Evolutionary conservation across 352 stramenopile genomes (phyloP).

Genomic region (Globisporangium takayamanum): DNA sequence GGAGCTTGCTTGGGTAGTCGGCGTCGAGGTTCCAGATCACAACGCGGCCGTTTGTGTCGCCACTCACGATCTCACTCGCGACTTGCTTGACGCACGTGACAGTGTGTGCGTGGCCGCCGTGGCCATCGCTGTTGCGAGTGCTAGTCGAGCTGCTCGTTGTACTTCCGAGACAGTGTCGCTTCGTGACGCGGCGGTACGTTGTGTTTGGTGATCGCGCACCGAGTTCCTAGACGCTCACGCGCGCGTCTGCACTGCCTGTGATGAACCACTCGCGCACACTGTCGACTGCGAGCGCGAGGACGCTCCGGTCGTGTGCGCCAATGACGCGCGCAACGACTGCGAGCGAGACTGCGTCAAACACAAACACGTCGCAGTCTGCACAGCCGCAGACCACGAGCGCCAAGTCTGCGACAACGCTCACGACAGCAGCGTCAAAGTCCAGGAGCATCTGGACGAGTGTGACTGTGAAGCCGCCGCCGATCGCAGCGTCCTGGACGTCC

Average conservation of each 20-base stretch:
- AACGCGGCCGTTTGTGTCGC: conserved; percentile 47
- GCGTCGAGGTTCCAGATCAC: conserved; percentile 72
- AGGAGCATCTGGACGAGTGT: conserved; percentile 40
- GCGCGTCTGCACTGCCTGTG: conserved; percentile 51
- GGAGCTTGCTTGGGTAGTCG: conserved; percentile 32
- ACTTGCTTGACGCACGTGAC: conserved; percentile 51
- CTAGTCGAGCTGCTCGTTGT: conserved; percentile 1
- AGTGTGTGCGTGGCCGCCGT: conserved; percentile 45
- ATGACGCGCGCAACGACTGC: conserved; percentile 44
- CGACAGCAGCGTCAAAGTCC: conserved; percentile 68
- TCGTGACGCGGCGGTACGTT: conserved; percentile 25
- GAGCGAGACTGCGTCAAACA: conserved; percentile 44
- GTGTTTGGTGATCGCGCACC: conserved; percentile 16
- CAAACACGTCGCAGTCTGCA: conserved; percentile 67
- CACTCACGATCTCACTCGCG: conserved; percentile 71
- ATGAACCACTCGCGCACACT: conserved; percentile 36
- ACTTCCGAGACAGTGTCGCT: conserved; percentile 25
- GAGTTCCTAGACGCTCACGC: conserved; percentile 62
- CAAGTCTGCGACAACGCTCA: conserved; percentile 52
- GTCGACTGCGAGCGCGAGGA: conserved; percentile 40
- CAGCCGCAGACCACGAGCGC: conserved; percentile 50
- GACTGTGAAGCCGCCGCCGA: conserved; percentile 47
- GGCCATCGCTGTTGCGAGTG: conserved; percentile 26
- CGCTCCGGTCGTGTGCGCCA: conserved; percentile 39
- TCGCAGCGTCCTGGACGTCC: conserved; percentile 45